Evolutionary conservation across 768 basidiomycete genomes (phyloP).

Genomic region (Psilocybe tampanensis): DNA sequence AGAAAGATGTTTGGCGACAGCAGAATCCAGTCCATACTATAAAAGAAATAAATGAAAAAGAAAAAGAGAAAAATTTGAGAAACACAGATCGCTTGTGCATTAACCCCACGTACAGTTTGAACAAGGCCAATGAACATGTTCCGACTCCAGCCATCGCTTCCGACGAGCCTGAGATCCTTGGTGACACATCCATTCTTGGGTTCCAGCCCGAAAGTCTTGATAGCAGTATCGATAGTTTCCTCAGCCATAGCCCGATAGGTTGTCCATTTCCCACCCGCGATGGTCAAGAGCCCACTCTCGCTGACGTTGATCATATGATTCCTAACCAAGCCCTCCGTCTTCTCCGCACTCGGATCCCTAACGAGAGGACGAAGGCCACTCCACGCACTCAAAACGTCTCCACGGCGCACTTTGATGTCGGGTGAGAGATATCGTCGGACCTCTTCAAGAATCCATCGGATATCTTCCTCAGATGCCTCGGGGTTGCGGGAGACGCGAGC

Average conservation of each 20-base stretch:
- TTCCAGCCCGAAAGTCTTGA: slow-evolving; percentile 74
- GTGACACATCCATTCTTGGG: slow-evolving; percentile 73
- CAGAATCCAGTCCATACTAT: slow-evolving; percentile 87
- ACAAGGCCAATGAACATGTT: slow-evolving; percentile 98
- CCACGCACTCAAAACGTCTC: slow-evolving; percentile 97
- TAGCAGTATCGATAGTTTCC: slow-evolving; percentile 89
- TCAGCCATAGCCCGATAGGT: slow-evolving; percentile 96
- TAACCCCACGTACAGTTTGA: slow-evolving; percentile 65
- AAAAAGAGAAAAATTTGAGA: not conserved
- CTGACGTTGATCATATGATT: slow-evolving; percentile 91
- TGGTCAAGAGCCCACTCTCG: slow-evolving; percentile 83
- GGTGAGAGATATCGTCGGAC: slow-evolving; percentile 86
- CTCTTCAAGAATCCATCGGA: slow-evolving; percentile 96
- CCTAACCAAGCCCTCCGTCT: slow-evolving; percentile 87
- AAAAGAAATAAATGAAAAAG: not conserved
- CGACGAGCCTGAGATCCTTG: slow-evolving; percentile 78
- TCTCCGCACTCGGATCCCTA: slow-evolving; percentile 64
- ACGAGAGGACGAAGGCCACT: slow-evolving; percentile 90
- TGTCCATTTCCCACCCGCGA: slow-evolving; percentile 99
- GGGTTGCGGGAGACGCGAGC: slow-evolving; percentile 75
- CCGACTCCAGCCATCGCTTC: slow-evolving; percentile 91
- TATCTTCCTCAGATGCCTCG: slow-evolving; percentile 87
- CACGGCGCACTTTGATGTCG: slow-evolving; percentile 92
- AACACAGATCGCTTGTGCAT: not conserved
- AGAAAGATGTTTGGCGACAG: slow-evolving; percentile 92